Conservation (phyloP, 1,139 yeast species). For the Blastobotrys malaysiensis region DNA sequence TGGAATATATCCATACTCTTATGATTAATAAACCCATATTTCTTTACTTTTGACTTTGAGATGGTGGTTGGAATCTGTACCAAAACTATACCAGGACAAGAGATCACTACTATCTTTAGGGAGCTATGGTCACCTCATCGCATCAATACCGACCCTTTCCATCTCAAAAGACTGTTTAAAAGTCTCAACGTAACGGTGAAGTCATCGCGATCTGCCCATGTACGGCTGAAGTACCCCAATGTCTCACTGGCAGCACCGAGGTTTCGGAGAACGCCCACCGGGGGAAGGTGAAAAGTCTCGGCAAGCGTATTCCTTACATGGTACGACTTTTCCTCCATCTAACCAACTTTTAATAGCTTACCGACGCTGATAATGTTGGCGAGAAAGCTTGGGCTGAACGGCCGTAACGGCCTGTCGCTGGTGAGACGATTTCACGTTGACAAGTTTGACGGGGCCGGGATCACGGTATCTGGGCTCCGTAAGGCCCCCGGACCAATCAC, state of each 20-base stretch:
- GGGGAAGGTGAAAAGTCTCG: neutral
- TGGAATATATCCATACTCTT: neutral
- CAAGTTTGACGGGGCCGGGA: slow-evolving; percentile 14
- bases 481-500: slow-evolving; percentile 29
- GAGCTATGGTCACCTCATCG: no score
- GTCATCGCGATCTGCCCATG: neutral
- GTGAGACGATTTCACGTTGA: slow-evolving; percentile 15
- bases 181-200: neutral
- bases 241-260: neutral
- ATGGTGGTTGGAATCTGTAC: no score
- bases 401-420: neutral
- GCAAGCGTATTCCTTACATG: neutral
- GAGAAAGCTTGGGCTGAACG: neutral
- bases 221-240: neutral
- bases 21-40: no score
- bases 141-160: no score
- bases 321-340: neutral
- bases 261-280: neutral
- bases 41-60: no score
- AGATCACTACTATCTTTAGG: no score
- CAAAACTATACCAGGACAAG: no score
- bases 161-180: no score
- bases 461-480: slow-evolving; percentile 9
- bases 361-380: neutral
- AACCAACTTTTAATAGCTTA: neutral